Percentiles rank a stretch among this genome's conserved stretches.
These are phyloP conservation scores for Camelina neglecta DNA, from an alignment of 345 rosid species.

Conservation along the genomic window DNA sequence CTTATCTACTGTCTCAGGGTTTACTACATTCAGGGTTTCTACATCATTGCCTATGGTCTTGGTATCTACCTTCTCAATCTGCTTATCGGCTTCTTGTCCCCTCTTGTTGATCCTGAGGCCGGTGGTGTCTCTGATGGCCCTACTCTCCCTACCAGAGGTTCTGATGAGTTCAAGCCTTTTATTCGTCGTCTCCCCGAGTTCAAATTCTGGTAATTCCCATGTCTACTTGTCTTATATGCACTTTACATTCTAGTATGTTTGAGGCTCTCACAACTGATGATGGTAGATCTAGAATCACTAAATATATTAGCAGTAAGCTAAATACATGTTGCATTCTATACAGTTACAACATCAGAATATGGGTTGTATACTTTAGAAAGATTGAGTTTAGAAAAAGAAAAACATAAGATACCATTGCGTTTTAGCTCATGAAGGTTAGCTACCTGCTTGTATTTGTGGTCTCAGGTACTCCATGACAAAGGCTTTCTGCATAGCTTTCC, in stretches of 20 bases:
- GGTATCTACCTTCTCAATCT: conserved; percentile 90
- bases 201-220: conserved; percentile 74
- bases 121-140: conserved; percentile 75
- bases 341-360: conserved; percentile 4
- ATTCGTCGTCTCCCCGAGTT: conserved; percentile 96
- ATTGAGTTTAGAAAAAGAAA: not conserved
- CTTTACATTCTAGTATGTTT: not conserved
- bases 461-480: conserved; percentile 75
- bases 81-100: conserved; percentile 92
- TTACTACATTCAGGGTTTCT: conserved; percentile 81
- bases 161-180: conserved; percentile 97
- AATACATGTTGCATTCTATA: conserved; percentile 6
- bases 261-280: conserved; percentile 5
- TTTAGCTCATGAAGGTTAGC: conserved; percentile 7
- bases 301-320: not conserved
- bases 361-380: not conserved
- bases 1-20: conserved; percentile 70
- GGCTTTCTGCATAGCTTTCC: conserved; percentile 66
- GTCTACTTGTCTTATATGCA: not conserved
- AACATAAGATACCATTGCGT: not conserved
- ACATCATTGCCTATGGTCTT: conserved; percentile 85
- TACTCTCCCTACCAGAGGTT: conserved; percentile 84
- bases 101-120: conserved; percentile 87
- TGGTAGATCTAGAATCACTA: conserved; percentile 18
- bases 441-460: conserved; percentile 24